Conservation (phyloP, 2,329 filamentous ascomycete genomes). For the Sporothrix schenckii region DNA sequence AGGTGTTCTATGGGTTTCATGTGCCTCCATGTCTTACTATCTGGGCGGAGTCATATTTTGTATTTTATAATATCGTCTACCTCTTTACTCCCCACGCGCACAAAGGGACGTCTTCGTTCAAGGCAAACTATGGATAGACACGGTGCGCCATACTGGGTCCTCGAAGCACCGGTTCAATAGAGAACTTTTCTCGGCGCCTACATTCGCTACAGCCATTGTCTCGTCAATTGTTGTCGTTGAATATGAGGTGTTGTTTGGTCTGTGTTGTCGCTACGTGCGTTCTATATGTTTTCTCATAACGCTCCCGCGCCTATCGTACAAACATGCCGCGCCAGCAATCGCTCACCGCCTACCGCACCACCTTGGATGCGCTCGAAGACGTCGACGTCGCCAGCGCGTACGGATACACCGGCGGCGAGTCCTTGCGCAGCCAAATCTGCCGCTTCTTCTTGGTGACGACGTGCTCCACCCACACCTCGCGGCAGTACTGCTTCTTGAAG, state of each 20-base stretch:
- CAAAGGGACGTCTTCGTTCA: neutral
- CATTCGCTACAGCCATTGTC: neutral
- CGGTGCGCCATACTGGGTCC: neutral
- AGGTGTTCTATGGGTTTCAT: neutral
- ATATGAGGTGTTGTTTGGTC: constrained; percentile 3
- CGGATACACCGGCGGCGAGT: constrained; percentile 69
- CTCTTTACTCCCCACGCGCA: neutral
- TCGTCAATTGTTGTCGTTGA: neutral
- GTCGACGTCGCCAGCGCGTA: constrained; percentile 45
- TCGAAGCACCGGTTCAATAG: neutral
- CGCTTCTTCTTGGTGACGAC: constrained; percentile 81
- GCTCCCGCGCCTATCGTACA: constrained; percentile 1
- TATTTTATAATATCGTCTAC: neutral
- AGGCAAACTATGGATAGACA: constrained; percentile 9
- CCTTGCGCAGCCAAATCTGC: constrained; percentile 84
- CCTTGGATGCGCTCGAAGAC: neutral
- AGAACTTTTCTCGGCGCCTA: neutral
- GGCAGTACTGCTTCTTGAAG: constrained; percentile 74
- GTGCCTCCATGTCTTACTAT: neutral
- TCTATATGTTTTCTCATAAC: neutral
- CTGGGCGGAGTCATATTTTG: constrained; percentile 2
- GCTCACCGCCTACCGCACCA: neutral
- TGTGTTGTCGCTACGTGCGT: neutral
- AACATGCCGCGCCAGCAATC: neutral
- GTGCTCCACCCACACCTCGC: constrained; percentile 91